These are phyloP conservation scores for Fusarium sp. DNA, from an alignment of 2,329 filamentous ascomycete species.

Conservation along the genomic window DNA sequence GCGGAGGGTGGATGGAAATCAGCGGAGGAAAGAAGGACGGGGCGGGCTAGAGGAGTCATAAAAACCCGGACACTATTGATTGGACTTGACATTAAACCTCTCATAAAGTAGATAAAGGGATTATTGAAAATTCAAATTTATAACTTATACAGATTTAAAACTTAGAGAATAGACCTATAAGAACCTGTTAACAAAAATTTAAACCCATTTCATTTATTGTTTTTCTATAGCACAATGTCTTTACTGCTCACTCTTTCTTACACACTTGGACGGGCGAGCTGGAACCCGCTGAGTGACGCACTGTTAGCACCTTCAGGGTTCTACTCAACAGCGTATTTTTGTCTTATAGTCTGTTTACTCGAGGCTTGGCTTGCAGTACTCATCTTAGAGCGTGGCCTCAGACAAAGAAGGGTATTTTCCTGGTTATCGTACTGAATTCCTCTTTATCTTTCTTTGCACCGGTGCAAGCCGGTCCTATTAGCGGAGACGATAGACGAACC, in stretches of 20 bases:
- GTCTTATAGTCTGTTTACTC: slow-evolving; percentile 19
- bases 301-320: slow-evolving; percentile 26
- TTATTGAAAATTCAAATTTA: not conserved
- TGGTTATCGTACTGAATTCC: slow-evolving; percentile 10
- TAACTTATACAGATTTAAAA: not conserved
- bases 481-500: slow-evolving; percentile 16
- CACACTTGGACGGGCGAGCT: slow-evolving; percentile 8
- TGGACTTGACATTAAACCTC: slow-evolving; percentile 4
- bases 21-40: slow-evolving; percentile 30
- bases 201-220: no score
- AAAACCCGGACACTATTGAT: not conserved
- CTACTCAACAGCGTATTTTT: slow-evolving; percentile 27
- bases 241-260: not conserved
- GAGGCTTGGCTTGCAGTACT: slow-evolving; percentile 12
- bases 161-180: not conserved
- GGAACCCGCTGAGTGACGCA: not conserved
- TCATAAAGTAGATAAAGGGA: not conserved
- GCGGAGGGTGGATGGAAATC: slow-evolving; percentile 31
- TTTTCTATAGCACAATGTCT: not conserved
- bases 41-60: slow-evolving; percentile 18
- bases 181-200: no score
- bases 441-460: slow-evolving; percentile 23
- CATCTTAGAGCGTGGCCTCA: not conserved
- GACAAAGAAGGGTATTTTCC: slow-evolving; percentile 4
- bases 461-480: slow-evolving; percentile 40